A percentile compares a stretch with the other conserved stretches of the same genome.
Evolutionary conservation across 306 rosid species (phyloP).

Genomic region (Sesbania bispinosa): DNA sequence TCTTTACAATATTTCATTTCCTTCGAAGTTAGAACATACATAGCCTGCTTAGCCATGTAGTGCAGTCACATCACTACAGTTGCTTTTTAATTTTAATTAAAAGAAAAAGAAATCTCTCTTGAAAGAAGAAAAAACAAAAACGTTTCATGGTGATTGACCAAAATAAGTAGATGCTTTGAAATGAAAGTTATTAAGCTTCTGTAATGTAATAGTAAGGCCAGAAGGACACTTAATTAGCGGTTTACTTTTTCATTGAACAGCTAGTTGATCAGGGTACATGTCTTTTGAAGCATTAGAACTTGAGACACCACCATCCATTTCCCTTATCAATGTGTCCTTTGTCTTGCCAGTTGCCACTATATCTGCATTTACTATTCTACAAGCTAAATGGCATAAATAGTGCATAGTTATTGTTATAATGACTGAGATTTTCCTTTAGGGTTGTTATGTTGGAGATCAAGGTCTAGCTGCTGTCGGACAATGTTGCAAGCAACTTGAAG

Average conservation of each 20-base stretch:
- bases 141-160: neutral
- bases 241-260: neutral
- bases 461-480: conserved; percentile 84
- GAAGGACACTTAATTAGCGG: neutral
- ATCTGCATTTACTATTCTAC: neutral
- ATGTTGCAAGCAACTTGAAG: conserved; percentile 79
- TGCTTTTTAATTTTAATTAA: neutral
- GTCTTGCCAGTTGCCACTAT: neutral
- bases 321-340: conserved; percentile 1
- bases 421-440: conserved; percentile 45
- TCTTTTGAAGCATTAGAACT: neutral
- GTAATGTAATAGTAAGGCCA: neutral
- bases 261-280: neutral
- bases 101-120: neutral
- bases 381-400: neutral
- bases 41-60: neutral
- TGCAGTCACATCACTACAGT: neutral
- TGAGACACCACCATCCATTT: neutral
- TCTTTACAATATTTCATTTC: neutral
- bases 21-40: neutral
- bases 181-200: neutral
- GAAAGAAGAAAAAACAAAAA: neutral
- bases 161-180: neutral
- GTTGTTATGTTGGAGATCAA: conserved; percentile 92
- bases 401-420: conserved; percentile 12